A percentile compares a stretch with the other conserved stretches of the same genome.
Conservation (phyloP, 257 asterid genomes). For the Catharanthus roseus region DNA sequence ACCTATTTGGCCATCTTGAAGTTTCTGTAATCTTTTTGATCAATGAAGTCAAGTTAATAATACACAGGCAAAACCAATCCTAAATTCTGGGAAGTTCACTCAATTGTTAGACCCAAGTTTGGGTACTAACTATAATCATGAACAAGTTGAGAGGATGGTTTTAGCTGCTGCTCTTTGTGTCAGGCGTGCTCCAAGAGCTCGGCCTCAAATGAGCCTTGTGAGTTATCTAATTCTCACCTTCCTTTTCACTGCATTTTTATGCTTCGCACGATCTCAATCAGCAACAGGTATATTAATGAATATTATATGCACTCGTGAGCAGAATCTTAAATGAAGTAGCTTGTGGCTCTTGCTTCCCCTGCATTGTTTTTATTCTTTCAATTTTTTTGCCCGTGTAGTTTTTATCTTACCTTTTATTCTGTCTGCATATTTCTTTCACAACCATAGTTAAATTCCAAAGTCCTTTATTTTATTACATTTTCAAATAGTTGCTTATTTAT, state of each 20-base stretch:
- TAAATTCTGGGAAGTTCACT: conserved; percentile 50
- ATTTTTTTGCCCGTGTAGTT: not conserved
- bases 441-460: no score
- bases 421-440: no score
- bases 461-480: no score
- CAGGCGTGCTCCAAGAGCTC: conserved; percentile 80
- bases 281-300: not conserved
- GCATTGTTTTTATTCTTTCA: not conserved
- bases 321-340: not conserved
- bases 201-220: conserved; percentile 88
- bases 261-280: not conserved
- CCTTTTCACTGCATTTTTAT: not conserved
- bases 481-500: not conserved
- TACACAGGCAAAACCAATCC: conserved; percentile 76
- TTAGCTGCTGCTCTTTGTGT: conserved; percentile 87
- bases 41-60: not conserved
- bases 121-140: conserved; percentile 47
- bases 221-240: conserved; percentile 22
- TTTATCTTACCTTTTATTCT: not conserved
- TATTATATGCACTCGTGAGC: not conserved
- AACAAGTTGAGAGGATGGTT: conserved; percentile 73
- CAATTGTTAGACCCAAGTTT: conserved; percentile 62
- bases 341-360: not conserved
- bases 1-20: not conserved
- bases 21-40: not conserved